phyloP scores from a whole-genome alignment of 495 filamentous ascomycete genomes.

The Aspergillus biplanus region DNA sequence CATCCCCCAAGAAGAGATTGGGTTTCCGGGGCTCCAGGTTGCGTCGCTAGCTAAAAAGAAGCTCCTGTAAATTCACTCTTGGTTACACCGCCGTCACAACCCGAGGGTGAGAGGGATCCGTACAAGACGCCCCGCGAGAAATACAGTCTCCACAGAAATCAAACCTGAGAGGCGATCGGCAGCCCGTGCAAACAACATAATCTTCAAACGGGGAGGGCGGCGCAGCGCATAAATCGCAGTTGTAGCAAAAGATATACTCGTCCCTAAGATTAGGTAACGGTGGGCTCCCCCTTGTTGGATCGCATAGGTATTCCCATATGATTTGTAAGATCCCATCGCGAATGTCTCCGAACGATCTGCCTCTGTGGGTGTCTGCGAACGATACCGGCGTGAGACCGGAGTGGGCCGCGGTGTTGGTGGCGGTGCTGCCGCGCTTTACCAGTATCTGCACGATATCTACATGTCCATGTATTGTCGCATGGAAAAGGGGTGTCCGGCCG shows the following conservation, averaged over 20 bases:
- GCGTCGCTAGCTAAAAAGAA: no score
- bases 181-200: neutral
- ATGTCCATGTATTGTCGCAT: slow-evolving; percentile 5
- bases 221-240: neutral
- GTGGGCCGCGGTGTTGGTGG: neutral
- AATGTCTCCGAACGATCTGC: neutral
- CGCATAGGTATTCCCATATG: neutral
- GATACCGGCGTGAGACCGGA: neutral
- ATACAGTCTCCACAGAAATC: neutral
- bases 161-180: neutral
- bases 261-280: neutral
- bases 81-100: no score
- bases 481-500: slow-evolving; percentile 4
- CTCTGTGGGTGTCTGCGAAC: neutral
- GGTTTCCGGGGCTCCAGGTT: no score
- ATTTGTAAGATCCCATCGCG: neutral
- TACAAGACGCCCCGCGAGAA: neutral
- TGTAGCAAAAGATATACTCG: neutral
- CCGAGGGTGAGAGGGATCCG: neutral
- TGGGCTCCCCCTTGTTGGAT: neutral
- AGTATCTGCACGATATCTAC: neutral
- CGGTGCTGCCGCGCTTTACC: neutral
- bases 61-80: no score
- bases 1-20: no score
- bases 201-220: neutral